Evolutionary conservation across 192 early-diverging fungal species (phyloP).

Genomic region (Gonapodya sp.): DNA sequence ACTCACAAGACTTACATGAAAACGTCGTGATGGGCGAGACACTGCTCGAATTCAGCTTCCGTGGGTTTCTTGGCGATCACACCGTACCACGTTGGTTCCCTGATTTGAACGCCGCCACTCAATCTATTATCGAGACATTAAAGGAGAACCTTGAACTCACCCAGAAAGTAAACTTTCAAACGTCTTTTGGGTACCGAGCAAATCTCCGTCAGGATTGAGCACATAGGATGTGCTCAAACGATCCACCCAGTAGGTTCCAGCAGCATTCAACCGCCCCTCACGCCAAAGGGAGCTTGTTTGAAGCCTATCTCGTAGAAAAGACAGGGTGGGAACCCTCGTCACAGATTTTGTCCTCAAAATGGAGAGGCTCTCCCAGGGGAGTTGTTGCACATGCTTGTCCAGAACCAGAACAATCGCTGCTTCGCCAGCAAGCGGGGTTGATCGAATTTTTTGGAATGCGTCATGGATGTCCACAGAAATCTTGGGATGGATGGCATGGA

Average conservation of each 20-base stretch:
- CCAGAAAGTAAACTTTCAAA: conserved; percentile 51
- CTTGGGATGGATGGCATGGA: no score
- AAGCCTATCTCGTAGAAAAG: not conserved
- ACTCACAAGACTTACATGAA: conserved; percentile 42
- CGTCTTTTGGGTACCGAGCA: conserved; percentile 66
- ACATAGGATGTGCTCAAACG: conserved; percentile 59
- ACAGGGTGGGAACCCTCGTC: conserved; percentile 46
- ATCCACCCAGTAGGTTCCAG: conserved; percentile 22
- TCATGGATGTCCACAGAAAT: conserved; percentile 20
- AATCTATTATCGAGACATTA: no score
- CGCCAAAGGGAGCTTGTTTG: not conserved
- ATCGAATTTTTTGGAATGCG: conserved; percentile 17
- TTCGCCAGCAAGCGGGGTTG: conserved; percentile 6
- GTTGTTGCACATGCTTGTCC: conserved; percentile 70
- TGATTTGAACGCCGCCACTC: no score
- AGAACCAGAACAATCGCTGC: conserved; percentile 71
- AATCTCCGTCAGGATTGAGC: conserved; percentile 83
- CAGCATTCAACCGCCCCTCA: not conserved
- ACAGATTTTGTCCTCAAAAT: conserved; percentile 76
- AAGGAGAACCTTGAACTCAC: conserved; percentile 16
- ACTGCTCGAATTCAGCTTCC: conserved; percentile 50
- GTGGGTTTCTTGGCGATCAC: conserved; percentile 54
- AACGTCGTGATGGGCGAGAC: conserved; percentile 43
- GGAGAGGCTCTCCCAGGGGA: conserved; percentile 88
- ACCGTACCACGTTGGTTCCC: conserved; percentile 58